A percentile compares a stretch with the other conserved stretches of the same genome.
Evolutionary conservation across 2,329 filamentous ascomycete genomes (phyloP).

Genomic region (Lecanosticta acicola): DNA sequence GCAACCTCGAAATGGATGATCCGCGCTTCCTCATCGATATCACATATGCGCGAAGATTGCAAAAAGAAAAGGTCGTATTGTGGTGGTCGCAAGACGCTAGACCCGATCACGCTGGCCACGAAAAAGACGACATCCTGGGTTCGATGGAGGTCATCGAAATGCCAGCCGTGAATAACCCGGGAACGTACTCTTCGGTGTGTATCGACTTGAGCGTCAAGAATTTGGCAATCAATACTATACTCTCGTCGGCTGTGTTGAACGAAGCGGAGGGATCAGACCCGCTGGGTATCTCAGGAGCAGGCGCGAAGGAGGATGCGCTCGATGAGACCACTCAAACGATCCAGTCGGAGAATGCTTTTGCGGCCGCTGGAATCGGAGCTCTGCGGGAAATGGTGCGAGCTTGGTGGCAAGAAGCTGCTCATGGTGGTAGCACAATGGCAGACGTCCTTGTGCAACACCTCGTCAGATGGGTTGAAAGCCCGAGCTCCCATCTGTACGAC

Average conservation of each 20-base stretch:
- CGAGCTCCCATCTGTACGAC: constrained; percentile 92
- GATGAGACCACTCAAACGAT: constrained; percentile 64
- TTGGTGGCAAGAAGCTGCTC: constrained; percentile 86
- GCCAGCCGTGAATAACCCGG: constrained; percentile 88
- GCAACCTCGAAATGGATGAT: constrained; percentile 91
- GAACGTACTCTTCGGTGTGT: constrained; percentile 91
- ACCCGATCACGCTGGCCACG: constrained; percentile 92
- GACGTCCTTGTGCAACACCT: constrained; percentile 97
- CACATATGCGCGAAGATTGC: constrained; percentile 82
- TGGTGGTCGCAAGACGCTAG: constrained; percentile 91
- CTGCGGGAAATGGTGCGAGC: constrained; percentile 96
- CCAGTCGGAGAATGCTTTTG: constrained; percentile 83
- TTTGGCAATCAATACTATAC: constrained; percentile 92
- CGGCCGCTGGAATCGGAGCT: constrained; percentile 83
- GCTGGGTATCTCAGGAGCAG: constrained; percentile 74
- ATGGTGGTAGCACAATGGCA: constrained; percentile 84
- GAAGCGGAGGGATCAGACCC: constrained; percentile 88
- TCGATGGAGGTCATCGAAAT: constrained; percentile 77
- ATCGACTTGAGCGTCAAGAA: constrained; percentile 93
- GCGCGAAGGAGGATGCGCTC: constrained; percentile 53
- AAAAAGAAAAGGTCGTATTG: constrained; percentile 85
- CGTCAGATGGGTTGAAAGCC: constrained; percentile 93
- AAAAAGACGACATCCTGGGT: constrained; percentile 81
- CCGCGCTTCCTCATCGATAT: constrained; percentile 93
- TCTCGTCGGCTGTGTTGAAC: constrained; percentile 94